Conservation (phyloP, 2,329 filamentous ascomycete species). For the Leptographium radiaticola region DNA sequence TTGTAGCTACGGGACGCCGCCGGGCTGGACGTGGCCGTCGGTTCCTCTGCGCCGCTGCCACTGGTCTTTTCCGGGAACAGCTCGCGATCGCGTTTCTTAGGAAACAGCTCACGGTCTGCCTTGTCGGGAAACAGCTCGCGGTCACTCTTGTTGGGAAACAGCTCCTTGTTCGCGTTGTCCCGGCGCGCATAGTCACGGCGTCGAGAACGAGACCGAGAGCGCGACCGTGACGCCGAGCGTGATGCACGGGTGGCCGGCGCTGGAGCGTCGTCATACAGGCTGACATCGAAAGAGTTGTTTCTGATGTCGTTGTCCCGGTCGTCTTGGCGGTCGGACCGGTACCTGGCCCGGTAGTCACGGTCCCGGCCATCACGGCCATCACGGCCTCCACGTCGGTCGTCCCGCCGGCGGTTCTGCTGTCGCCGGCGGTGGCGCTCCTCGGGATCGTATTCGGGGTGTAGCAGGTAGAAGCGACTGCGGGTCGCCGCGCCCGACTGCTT, state of each 20-base stretch:
- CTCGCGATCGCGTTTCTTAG: constrained; percentile 1
- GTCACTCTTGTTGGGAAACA: constrained; percentile 5
- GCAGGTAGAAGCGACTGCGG: constrained; percentile 80
- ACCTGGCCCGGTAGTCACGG: constrained; percentile 2
- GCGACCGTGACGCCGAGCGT: constrained; percentile 12
- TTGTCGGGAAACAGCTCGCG: constrained; percentile 7
- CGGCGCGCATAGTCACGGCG: constrained; percentile 8
- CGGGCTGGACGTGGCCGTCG: not conserved
- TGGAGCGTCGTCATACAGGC: constrained; percentile 45
- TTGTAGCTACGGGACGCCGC: not conserved
- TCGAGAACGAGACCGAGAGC: constrained; percentile 1
- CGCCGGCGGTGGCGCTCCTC: constrained; percentile 43
- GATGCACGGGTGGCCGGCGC: constrained; percentile 20
- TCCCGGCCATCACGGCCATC: constrained; percentile 24
- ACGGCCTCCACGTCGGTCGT: constrained; percentile 45
- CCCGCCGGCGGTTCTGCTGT: constrained; percentile 22
- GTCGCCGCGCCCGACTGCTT: constrained; percentile 69
- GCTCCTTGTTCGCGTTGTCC: constrained; percentile 33
- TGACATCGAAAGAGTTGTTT: constrained; percentile 48
- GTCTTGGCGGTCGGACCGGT: constrained; percentile 23
- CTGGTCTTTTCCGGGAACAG: constrained; percentile 6
- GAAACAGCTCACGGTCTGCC: constrained; percentile 24
- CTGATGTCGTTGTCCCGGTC: constrained; percentile 37
- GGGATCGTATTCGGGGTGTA: constrained; percentile 81
- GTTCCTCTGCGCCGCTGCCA: not conserved